Evolutionary conservation across 2,329 filamentous ascomycete species (phyloP), one percentile per base, ranked within the genome.

Genomic region (Tricladium varicosporioides): DNA sequence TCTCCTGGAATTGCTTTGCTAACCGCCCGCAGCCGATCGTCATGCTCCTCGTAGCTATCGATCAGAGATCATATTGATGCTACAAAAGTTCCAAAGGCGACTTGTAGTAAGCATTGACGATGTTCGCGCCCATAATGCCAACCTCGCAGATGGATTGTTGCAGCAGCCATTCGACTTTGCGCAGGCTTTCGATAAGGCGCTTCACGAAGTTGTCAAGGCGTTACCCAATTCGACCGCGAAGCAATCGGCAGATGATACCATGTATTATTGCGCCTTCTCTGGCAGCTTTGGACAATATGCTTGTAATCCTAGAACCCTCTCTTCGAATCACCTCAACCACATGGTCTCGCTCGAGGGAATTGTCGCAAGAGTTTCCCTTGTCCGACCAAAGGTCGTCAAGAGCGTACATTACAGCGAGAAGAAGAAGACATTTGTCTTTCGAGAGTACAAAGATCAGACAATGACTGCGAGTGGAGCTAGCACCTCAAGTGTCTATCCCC

Each of bases 301-400:
- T 11, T 97, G 92, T 81, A 99, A 97, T 69, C 94, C 94, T 43
- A 85, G 94, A 65, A 97, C 94, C 0, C 77, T 99, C 31, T 91
- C 91, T 51, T 97, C 93, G 2, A 81, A 85, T 43, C 90, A 96
- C 68, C 82, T 99, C 56, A 99, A 99, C 74, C 87, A 90, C 69
- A 97, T 99, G 92, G 90, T 99, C 13, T 96, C 92, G 2, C 81
- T 99, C 51, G 94, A 99, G 75, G 94, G 94, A 48, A 99, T 99
- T 67, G 94, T 99, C 44, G 99, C 94, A 36, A 89, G 94, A 73
- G 96, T 91, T 75, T 97, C 92, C 19, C 80, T 99, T 16, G 96
- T 99, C 61, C 84, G 95, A 56, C 94, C 94, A 10, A 99, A 99
- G 75, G 86, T 99, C n/a, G 87, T 97, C 60, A 96, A 95, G 77